Evolutionary conservation across 805 yeast species (phyloP).

Genomic region (Cyberlindnera americana): DNA sequence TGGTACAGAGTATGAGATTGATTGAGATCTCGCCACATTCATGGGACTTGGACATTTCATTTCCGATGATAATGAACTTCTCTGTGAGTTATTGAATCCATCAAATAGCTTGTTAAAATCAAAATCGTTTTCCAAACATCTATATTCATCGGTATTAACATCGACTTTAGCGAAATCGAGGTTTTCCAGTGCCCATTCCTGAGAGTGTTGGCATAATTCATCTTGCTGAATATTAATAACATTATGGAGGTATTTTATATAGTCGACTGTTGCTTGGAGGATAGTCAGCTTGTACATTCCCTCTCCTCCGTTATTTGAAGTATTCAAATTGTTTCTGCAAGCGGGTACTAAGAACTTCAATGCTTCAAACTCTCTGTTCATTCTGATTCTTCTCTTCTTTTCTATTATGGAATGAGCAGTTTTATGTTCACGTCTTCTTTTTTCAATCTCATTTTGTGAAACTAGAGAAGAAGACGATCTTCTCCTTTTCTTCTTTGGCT

Average conservation of each 20-base stretch:
- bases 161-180: conserved; percentile 51
- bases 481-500: conserved; percentile 25
- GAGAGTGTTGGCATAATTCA: conserved; percentile 32
- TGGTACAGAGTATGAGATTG: not conserved
- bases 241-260: conserved; percentile 65
- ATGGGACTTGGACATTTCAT: not conserved
- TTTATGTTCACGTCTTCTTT: conserved; percentile 45
- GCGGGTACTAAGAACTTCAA: conserved; percentile 76
- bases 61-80: conserved; percentile 1
- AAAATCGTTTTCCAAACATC: conserved; percentile 56
- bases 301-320: conserved; percentile 35
- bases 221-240: conserved; percentile 49
- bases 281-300: conserved; percentile 81
- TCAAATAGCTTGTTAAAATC: conserved; percentile 36
- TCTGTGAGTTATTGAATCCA: conserved; percentile 6
- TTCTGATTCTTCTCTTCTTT: conserved; percentile 70
- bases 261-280: conserved; percentile 78
- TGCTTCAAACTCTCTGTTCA: conserved; percentile 81
- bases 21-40: not conserved
- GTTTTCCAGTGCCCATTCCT: conserved; percentile 14
- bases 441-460: conserved; percentile 32
- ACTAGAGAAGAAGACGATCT: conserved; percentile 24
- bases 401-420: conserved; percentile 75
- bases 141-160: conserved; percentile 53
- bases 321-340: conserved; percentile 44